A percentile compares a stretch with the other conserved stretches of the same genome.
Evolutionary conservation across 352 stramenopile genomes (phyloP).

Genomic region (Pythium aquatile): DNA sequence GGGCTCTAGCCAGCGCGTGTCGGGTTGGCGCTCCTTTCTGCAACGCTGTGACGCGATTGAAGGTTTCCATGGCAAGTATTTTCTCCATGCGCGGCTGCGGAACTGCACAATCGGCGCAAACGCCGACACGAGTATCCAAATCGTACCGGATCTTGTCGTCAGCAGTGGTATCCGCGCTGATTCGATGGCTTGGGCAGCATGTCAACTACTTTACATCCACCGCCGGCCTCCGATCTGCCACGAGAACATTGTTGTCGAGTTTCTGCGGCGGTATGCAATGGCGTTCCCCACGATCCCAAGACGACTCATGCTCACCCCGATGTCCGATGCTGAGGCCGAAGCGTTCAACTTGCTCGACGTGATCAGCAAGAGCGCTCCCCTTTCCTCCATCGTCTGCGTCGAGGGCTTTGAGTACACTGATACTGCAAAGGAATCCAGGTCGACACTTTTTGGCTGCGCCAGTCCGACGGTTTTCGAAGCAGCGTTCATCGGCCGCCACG

Average conservation of each 20-base stretch:
- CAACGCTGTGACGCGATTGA: slow-evolving; percentile 39
- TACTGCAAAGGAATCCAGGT: slow-evolving; percentile 31
- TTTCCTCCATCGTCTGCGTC: slow-evolving; percentile 44
- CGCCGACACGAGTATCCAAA: slow-evolving; percentile 13
- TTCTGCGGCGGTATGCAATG: slow-evolving; percentile 38
- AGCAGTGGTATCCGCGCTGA: slow-evolving; percentile 45
- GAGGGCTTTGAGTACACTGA: slow-evolving; percentile 42
- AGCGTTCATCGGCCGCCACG: slow-evolving; percentile 25
- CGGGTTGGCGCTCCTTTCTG: slow-evolving; percentile 53
- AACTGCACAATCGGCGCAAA: slow-evolving; percentile 42
- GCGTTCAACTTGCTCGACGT: slow-evolving; percentile 47
- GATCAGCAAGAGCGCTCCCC: slow-evolving; percentile 50
- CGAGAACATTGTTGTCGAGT: slow-evolving; percentile 44
- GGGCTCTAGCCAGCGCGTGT: slow-evolving; percentile 25
- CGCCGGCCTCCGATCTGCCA: slow-evolving; percentile 53
- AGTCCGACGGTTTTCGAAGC: slow-evolving; percentile 9
- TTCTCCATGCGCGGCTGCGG: slow-evolving; percentile 34
- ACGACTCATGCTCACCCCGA: slow-evolving; percentile 24
- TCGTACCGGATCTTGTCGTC: slow-evolving; percentile 38
- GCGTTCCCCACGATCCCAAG: slow-evolving; percentile 2
- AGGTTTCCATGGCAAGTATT: slow-evolving; percentile 24
- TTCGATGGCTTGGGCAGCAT: slow-evolving; percentile 51
- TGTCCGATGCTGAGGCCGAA: slow-evolving; percentile 39
- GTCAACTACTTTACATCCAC: slow-evolving; percentile 43
- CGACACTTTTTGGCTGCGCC: slow-evolving; percentile 32